Base-by-base conservation (phyloP, 768 basidiomycete genomes). In the Saitozyma podzolica region DNA sequence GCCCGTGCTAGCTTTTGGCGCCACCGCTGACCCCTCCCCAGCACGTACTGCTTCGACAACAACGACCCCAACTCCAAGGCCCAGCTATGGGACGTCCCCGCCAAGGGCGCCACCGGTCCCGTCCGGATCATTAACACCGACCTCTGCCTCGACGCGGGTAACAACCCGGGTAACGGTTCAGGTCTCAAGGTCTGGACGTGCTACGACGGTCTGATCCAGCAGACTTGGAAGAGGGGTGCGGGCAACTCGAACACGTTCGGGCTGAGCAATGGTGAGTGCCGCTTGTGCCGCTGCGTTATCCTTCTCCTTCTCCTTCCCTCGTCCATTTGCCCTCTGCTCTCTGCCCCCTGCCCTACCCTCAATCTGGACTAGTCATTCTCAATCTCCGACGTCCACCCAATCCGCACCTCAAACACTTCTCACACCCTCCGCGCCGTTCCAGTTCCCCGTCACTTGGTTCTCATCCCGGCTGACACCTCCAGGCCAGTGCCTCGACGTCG, bases 111-210 rank as follows among this genome's bases (percentile, higher is more conserved):
- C 45, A 47, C 45, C n/a, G 45, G 45, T 17, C 45, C 45, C 45
- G n/a, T 47, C 45, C 45, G n/a, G 45, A 6, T 47, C 2, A 17
- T 11, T 6, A 47, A 47, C 39, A 9, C 50, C n/a, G 19, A 62
- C 48, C 20, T 56, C 17, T 69, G 68, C 53, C 51, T 69, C n/a
- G 68, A 69, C 51, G 68, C 68, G 9, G 68, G 68, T 1, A 19
- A 17, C 49, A 61, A 63, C 58, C 68, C 68, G 8, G 17, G 50
- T 16, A 63, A 66, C 62, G 61, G 42, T 10, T 29, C 10, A 5
- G 37, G 13, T 9, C 40, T 60, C 53, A 69, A 62, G 51, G 40
- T 69, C 43, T 69, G 64, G 61, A 42, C 52, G 8, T 63, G 64
- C 45, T 56, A 52, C 40, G 63, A 64, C 10, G 65, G 62, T n/a